These are phyloP conservation scores for Calonectria pseudoreteaudii DNA, from an alignment of 2,329 filamentous ascomycete species.

Conservation along the genomic window DNA sequence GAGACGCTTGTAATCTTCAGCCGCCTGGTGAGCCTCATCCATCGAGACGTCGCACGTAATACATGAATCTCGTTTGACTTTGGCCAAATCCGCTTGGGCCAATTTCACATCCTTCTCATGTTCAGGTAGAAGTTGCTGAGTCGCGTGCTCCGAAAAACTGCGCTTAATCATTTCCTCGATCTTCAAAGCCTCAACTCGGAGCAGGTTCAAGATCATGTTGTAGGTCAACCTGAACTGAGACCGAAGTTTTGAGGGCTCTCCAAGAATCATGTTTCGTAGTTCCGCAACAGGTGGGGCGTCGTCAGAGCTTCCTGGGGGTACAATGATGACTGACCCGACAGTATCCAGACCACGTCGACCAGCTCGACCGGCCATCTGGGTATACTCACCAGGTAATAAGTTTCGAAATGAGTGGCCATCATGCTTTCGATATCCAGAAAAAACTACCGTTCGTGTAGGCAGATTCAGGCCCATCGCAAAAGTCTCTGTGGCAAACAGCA, in stretches of 20 bases:
- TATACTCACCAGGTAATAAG: constrained; percentile 94
- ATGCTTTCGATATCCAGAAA: constrained; percentile 96
- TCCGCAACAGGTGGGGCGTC: constrained; percentile 89
- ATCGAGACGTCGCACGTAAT: constrained; percentile 84
- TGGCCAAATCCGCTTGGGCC: constrained; percentile 90
- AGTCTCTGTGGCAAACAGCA: constrained; percentile 96
- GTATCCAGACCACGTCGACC: constrained; percentile 92
- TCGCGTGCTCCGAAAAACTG: constrained; percentile 98
- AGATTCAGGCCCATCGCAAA: constrained; percentile 99
- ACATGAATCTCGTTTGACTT: constrained; percentile 89
- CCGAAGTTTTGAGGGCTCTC: constrained; percentile 92
- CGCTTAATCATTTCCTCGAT: constrained; percentile 99
- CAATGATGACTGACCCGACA: constrained; percentile 94
- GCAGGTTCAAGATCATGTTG: constrained; percentile 98
- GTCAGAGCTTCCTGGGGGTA: constrained; percentile 80
- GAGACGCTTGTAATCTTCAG: constrained; percentile 83
- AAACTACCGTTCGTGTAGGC: constrained; percentile 95
- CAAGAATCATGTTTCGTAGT: constrained; percentile 93
- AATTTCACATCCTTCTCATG: constrained; percentile 95
- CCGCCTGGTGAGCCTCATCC: constrained; percentile 83
- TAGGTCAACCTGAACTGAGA: constrained; percentile 98
- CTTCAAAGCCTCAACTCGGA: constrained; percentile 95
- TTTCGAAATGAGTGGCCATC: constrained; percentile 94
- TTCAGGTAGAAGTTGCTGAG: constrained; percentile 91
- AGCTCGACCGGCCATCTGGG: constrained; percentile 97